Evolutionary conservation across 164 flowering plant genomes (phyloP).

Genomic region (Magnolia kwangsiensis): DNA sequence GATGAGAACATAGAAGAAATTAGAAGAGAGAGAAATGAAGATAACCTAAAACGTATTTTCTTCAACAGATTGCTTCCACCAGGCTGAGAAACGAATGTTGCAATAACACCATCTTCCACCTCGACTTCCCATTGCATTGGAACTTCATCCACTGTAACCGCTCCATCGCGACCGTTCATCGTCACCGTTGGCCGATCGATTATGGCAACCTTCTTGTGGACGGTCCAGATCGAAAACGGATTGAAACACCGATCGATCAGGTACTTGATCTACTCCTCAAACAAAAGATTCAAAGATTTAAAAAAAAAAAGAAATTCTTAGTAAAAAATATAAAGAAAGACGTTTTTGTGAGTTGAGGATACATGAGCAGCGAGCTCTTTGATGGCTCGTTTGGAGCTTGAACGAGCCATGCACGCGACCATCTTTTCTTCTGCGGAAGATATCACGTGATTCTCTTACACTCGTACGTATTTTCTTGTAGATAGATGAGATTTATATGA

Average conservation of each 20-base stretch:
- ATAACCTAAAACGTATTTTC: background rate
- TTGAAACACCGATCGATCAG: background rate
- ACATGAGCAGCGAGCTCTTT: no score
- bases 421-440: background rate
- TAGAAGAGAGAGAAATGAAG: background rate
- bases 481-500: no score
- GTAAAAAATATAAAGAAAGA: background rate
- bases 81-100: slow-evolving; percentile 1
- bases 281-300: background rate
- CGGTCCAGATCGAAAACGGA: background rate
- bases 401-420: background rate
- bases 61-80: background rate
- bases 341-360: no score
- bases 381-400: background rate
- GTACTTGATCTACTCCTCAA: background rate
- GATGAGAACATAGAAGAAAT: background rate
- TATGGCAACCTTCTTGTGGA: background rate
- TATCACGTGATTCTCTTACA: no score
- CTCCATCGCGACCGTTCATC: background rate
- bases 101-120: background rate
- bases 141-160: background rate
- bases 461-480: no score
- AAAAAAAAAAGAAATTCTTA: no score
- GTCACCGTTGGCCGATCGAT: background rate
- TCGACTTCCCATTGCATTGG: slow-evolving; percentile 1